Evolutionary conservation across 2,329 filamentous ascomycete genomes (phyloP).

Genomic region (Monilinia polystroma): DNA sequence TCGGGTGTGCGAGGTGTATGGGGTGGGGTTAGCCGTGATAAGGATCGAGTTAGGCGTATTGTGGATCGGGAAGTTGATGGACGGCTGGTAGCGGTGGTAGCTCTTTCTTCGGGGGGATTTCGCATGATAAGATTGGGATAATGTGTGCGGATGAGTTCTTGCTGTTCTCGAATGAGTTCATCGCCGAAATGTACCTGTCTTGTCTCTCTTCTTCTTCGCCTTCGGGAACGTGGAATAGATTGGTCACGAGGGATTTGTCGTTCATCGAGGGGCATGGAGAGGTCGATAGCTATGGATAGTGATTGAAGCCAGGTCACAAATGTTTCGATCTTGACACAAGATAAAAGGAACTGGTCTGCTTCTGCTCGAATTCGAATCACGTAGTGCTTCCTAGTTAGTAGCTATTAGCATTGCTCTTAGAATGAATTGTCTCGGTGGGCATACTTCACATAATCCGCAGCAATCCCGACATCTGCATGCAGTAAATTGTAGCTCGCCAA

Average conservation of each 20-base stretch:
- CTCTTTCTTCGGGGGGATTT: constrained; percentile 1
- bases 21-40: neutral
- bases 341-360: constrained; percentile 71
- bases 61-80: neutral
- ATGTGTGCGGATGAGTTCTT: constrained; percentile 32
- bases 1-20: neutral
- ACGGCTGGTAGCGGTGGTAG: neutral
- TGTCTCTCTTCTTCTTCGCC: constrained; percentile 32
- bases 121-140: constrained; percentile 28
- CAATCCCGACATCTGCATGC: constrained; percentile 73
- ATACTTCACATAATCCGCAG: constrained; percentile 69
- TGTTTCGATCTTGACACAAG: constrained; percentile 61
- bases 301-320: constrained; percentile 69
- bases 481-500: constrained; percentile 69
- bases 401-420: neutral
- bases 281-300: constrained; percentile 70
- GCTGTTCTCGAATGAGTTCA: constrained; percentile 30
- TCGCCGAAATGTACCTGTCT: constrained; percentile 18
- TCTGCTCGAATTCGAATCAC: constrained; percentile 72
- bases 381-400: constrained; percentile 47
- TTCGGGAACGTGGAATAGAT: constrained; percentile 51
- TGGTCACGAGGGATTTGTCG: constrained; percentile 62
- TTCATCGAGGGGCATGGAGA: constrained; percentile 69
- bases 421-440: constrained; percentile 35
- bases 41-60: neutral